phyloP scores from a whole-genome alignment of 2,329 filamentous ascomycete species.

The Penicillium sp. region DNA sequence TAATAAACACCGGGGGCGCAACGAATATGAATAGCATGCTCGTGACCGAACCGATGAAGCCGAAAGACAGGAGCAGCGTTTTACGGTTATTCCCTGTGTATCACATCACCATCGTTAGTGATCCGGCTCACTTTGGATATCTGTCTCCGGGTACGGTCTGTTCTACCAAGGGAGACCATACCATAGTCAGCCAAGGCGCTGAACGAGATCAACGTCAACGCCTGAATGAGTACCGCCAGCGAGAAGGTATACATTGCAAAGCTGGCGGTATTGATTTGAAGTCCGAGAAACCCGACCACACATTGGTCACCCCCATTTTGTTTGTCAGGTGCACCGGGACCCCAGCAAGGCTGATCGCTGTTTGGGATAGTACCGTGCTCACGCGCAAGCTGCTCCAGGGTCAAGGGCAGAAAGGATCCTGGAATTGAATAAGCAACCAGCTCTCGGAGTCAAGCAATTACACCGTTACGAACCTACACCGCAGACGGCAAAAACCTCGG shows the following conservation, averaged over 20 bases:
- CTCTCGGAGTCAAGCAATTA: background rate
- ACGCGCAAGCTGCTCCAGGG: constrained; percentile 84
- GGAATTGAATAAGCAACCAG: constrained; percentile 1
- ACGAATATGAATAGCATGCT: constrained; percentile 87
- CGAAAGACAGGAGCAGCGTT: constrained; percentile 75
- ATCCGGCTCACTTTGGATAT: no score
- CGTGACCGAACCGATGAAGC: constrained; percentile 70
- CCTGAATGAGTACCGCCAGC: constrained; percentile 79
- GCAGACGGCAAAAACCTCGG: constrained; percentile 91
- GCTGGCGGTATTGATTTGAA: constrained; percentile 39
- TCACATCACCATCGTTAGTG: background rate
- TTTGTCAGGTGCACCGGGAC: constrained; percentile 26
- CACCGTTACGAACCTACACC: constrained; percentile 55
- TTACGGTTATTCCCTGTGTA: constrained; percentile 61
- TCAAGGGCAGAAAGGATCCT: constrained; percentile 90
- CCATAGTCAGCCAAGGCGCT: constrained; percentile 72
- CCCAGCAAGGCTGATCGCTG: constrained; percentile 32
- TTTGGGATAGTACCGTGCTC: constrained; percentile 79
- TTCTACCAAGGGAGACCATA: constrained; percentile 44
- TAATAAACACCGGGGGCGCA: constrained; percentile 68
- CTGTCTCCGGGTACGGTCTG: background rate
- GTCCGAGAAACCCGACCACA: constrained; percentile 32
- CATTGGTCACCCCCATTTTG: constrained; percentile 31
- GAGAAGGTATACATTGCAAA: constrained; percentile 70
- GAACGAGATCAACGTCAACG: constrained; percentile 75